Conservation (phyloP, 106 monocot genomes). For the Hemerocallis citrina region DNA sequence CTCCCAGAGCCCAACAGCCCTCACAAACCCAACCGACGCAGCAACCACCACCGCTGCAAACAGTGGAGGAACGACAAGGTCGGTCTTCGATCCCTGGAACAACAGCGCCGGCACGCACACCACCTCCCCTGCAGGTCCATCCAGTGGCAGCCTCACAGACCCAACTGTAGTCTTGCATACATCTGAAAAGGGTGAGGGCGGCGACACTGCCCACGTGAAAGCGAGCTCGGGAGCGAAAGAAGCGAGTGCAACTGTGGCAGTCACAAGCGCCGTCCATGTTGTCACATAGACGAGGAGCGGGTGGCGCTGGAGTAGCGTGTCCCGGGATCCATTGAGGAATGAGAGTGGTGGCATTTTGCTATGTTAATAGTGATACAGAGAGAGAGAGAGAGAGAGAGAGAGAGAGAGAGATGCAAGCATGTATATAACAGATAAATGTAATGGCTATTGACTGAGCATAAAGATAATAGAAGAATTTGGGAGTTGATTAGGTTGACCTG, state of each 20-base stretch:
- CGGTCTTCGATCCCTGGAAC: slow-evolving; percentile 5
- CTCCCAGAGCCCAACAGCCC: slow-evolving; percentile 57
- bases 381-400: not conserved
- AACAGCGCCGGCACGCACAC: slow-evolving; percentile 10
- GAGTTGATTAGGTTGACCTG: slow-evolving; percentile 9
- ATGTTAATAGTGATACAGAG: not conserved
- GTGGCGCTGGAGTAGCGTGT: slow-evolving; percentile 10
- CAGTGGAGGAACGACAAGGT: slow-evolving; percentile 8
- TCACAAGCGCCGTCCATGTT: slow-evolving; percentile 42
- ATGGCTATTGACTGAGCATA: not conserved
- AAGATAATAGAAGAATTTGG: not conserved
- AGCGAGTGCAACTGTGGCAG: slow-evolving; percentile 31
- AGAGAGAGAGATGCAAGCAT: not conserved
- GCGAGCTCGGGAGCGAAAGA: slow-evolving; percentile 62
- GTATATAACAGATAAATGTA: not conserved
- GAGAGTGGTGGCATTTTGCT: slow-evolving; percentile 1
- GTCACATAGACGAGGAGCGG: slow-evolving; percentile 32
- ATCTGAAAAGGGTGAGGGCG: slow-evolving; percentile 20
- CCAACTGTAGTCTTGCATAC: slow-evolving; percentile 8
- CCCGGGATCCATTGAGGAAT: slow-evolving; percentile 5
- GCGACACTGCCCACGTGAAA: slow-evolving; percentile 46
- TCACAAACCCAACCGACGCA: slow-evolving; percentile 31
- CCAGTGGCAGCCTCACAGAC: slow-evolving; percentile 26
- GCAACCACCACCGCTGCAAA: slow-evolving; percentile 54
- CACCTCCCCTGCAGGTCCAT: slow-evolving; percentile 12